Percentiles rank a stretch among this genome's conserved stretches.
phyloP scores from a whole-genome alignment of 148 eudicot species.

The Rhododendron mucronatum region DNA sequence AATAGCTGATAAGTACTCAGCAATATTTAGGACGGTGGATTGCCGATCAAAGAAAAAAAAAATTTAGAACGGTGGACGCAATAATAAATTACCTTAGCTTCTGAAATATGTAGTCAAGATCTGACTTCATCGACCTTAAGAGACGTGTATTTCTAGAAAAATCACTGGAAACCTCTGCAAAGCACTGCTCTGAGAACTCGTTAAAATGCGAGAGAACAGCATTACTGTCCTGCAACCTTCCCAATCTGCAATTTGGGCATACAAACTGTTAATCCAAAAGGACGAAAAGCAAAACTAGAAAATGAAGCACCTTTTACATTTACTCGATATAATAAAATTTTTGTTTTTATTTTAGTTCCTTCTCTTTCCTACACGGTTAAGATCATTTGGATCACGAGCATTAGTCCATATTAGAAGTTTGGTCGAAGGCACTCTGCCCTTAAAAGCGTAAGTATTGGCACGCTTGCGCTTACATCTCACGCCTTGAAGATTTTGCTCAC shows the following conservation, averaged over 20 bases:
- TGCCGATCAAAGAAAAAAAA: too few species aligned
- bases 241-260: constrained; percentile 44
- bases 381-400: too few species aligned
- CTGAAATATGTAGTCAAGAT: constrained; percentile 87
- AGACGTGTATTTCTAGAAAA: constrained; percentile 70
- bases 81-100: constrained; percentile 56
- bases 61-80: neutral
- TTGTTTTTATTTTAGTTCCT: too few species aligned
- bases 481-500: too few species aligned
- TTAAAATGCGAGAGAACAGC: constrained; percentile 93
- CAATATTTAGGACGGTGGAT: neutral
- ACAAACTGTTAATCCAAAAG: neutral
- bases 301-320: too few species aligned
- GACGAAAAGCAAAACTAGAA: neutral
- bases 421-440: too few species aligned
- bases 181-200: constrained; percentile 76
- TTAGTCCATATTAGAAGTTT: too few species aligned
- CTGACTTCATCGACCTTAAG: constrained; percentile 76
- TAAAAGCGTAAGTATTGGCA: too few species aligned
- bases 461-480: too few species aligned
- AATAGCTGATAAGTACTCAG: neutral
- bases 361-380: too few species aligned
- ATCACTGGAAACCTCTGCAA: constrained; percentile 62
- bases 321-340: too few species aligned
- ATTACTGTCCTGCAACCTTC: constrained; percentile 93